Evolutionary conservation across 2,329 filamentous ascomycete species (phyloP), one percentile per base, ranked within the genome.

Genomic region (Pyrenophora teres): DNA sequence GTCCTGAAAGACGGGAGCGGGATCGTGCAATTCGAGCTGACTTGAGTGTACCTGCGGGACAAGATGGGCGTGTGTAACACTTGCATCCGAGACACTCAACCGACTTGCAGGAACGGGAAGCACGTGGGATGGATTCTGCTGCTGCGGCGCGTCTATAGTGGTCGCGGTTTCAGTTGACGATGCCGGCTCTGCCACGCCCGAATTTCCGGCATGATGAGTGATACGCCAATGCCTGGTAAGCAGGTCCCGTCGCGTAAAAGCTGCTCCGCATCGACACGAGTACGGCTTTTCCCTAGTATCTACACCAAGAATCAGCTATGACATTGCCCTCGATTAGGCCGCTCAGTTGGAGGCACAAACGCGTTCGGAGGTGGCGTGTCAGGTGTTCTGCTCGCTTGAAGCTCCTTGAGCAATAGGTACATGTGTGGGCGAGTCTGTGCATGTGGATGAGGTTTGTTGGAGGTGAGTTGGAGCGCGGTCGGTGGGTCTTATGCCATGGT

Each of bases 311-410:
- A 51, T 63, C 39, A 65, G 57, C 40, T 40, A 40, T 40, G 46
- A n/a, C 16, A 31, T 32, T 33, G 30, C 44, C 33, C 9, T 37
- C 21, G 31, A 37, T 23, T 13, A 43, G 44, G 48, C 33, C 37
- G 38, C 15, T 31, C 21, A 36, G 38, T 37, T 41, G 36, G 53
- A 47, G 52, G 23, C 44, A 68, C 65, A 40, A 50, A 69, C 66
- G 66, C 15, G 67, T 70, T 49, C 67, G 67, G 47, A 66, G 56
- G 54, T 70, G 66, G 40, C 65, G 65, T 21, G 59, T 66, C 47
- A 69, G 46, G 42, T 69, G 67, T 44, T 70, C 66, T 42, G 65
- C 62, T 40, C 66, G 66, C 40, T 69, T 69, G 62, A 69, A 69
- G 41, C 48, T 56, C 16, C 64, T 53, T 27, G 61, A 62, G 54